phyloP scores from a whole-genome alignment of 2,329 filamentous ascomycete genomes.

The Trichophyton verrucosum region DNA sequence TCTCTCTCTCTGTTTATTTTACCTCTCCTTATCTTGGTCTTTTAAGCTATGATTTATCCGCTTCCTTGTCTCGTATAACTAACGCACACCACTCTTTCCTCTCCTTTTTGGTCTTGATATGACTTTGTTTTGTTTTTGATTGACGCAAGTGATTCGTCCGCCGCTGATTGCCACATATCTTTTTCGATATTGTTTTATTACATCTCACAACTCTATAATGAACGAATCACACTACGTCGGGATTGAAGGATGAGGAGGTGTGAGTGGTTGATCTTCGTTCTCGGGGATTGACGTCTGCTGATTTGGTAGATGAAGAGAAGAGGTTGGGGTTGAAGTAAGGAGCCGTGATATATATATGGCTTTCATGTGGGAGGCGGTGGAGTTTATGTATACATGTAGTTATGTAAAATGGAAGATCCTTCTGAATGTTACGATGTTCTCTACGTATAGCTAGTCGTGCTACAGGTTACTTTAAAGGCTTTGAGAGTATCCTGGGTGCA shows the following conservation, averaged over 20 bases:
- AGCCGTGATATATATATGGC: background rate
- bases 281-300: background rate
- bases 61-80: background rate
- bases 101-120: background rate
- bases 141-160: background rate
- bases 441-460: too few relatives aligned
- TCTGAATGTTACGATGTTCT: background rate
- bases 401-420: background rate
- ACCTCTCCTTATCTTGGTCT: background rate
- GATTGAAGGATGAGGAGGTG: background rate
- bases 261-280: background rate
- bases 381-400: conserved; percentile 1
- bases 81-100: background rate
- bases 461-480: too few relatives aligned
- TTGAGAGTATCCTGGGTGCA: background rate
- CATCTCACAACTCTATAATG: conserved; percentile 2
- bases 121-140: background rate
- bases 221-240: background rate
- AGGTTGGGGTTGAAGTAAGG: background rate
- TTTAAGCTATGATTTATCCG: background rate
- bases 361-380: background rate
- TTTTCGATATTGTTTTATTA: conserved; percentile 3
- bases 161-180: background rate
- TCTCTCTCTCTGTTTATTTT: background rate
- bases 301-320: background rate